These are phyloP conservation scores for Nemania sp. DNA, from an alignment of 2,329 filamentous ascomycete genomes.

Conservation along the genomic window DNA sequence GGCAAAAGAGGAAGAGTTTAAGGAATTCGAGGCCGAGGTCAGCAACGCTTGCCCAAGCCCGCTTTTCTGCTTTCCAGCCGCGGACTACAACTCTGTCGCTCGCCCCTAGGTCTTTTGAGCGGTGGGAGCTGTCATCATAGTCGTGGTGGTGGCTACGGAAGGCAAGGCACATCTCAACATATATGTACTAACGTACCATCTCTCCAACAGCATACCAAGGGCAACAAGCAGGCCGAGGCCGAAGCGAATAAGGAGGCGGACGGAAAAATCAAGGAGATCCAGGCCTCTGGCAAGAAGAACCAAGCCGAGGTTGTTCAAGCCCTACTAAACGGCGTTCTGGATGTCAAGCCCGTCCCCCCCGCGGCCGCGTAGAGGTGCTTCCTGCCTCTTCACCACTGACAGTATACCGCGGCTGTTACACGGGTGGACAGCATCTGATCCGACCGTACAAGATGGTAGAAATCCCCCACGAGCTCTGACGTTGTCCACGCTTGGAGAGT, in stretches of 20 bases:
- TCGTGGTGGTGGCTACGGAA: too few species aligned
- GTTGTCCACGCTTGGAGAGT: neutral
- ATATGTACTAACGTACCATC: constrained; percentile 11
- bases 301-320: constrained; percentile 81
- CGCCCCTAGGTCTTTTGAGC: too few species aligned
- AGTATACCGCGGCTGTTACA: neutral
- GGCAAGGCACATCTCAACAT: too few species aligned
- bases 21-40: constrained; percentile 82
- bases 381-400: neutral
- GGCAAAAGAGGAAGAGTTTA: constrained; percentile 91
- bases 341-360: constrained; percentile 71
- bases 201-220: constrained; percentile 76
- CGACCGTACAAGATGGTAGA: neutral
- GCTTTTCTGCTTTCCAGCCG: neutral
- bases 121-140: too few species aligned
- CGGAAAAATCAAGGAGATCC: constrained; percentile 78
- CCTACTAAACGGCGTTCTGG: constrained; percentile 80
- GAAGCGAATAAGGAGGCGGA: constrained; percentile 82
- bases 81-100: neutral
- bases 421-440: neutral
- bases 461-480: neutral
- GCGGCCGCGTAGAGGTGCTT: constrained; percentile 31
- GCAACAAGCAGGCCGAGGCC: constrained; percentile 78
- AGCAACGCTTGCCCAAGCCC: constrained; percentile 10
- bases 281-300: constrained; percentile 75